A percentile compares a stretch with the other conserved stretches of the same genome.
Conservation (phyloP, 768 basidiomycete genomes). For the Boletus bicolor region DNA sequence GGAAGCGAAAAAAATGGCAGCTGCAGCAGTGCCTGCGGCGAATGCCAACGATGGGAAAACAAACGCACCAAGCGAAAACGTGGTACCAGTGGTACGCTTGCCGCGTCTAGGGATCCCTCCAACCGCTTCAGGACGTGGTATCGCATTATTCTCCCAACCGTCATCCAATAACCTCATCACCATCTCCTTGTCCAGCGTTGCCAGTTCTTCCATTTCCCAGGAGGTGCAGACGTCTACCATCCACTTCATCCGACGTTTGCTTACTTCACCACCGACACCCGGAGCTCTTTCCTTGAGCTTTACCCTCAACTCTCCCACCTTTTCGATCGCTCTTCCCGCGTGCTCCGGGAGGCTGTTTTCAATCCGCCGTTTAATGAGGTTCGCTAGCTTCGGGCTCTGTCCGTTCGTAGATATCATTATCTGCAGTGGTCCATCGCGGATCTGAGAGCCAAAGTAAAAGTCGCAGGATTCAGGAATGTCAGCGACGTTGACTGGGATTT, state of each 20-base stretch:
- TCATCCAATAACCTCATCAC: constrained; percentile 69
- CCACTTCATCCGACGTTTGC: constrained; percentile 86
- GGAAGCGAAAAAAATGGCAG: constrained; percentile 30
- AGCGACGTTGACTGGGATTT: constrained; percentile 91
- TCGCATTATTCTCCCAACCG: constrained; percentile 74
- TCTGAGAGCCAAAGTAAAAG: constrained; percentile 96
- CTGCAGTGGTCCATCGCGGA: constrained; percentile 87
- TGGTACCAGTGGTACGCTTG: background rate
- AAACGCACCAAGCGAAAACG: constrained; percentile 11
- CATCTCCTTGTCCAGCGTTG: constrained; percentile 58
- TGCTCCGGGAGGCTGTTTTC: constrained; percentile 64
- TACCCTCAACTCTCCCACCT: constrained; percentile 70
- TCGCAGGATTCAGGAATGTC: constrained; percentile 96
- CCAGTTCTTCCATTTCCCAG: constrained; percentile 85
- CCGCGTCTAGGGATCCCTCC: constrained; percentile 26
- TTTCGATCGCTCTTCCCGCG: constrained; percentile 75
- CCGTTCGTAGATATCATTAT: constrained; percentile 97
- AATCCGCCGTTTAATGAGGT: constrained; percentile 70
- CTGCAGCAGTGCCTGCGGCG: constrained; percentile 41
- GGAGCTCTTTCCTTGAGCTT: constrained; percentile 77
- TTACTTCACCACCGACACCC: constrained; percentile 74
- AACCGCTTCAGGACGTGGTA: constrained; percentile 45
- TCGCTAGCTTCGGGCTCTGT: constrained; percentile 86
- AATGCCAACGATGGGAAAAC: constrained; percentile 39
- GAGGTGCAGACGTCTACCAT: constrained; percentile 83